Evolutionary conservation across 2,329 filamentous ascomycete genomes (phyloP), one percentile per base, ranked within the genome.

Genomic region (Pseudogymnoascus sp.): DNA sequence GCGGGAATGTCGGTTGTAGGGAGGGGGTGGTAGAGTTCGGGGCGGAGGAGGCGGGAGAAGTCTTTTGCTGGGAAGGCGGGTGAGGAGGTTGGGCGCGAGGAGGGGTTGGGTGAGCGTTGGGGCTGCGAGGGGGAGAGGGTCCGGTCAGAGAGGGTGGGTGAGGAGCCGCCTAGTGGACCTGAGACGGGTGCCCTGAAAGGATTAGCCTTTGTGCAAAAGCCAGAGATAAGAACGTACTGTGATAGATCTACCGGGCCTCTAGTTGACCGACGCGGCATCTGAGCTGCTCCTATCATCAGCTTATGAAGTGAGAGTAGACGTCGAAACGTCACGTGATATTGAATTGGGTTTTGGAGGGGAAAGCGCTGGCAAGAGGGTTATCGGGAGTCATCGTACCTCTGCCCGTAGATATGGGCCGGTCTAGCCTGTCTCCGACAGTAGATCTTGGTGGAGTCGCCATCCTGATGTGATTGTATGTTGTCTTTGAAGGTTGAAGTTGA

Each of bases 1-100:
- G n/a, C n/a, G 0, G 85, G 84, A 10, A 86, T 74, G 65, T 81
- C 79, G 48, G 85, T 80, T 13, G 82, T 82, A 0, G 88, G 86
- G 25, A 97, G 79, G 1, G 88, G 85, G 71, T 96, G 92, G 77
- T 93, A 97, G 62, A 92, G 88, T 66, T 91, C 85, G 2, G 90
- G 87, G 17, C 87, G 84, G 9, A 94, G 83, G 51, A 97, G 85
- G 73, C 89, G 93, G 15, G 87, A 85, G 67, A 96, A 89, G 76
- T 96, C 88, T 69, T 90, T 89, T 36, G 78, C 74, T n/a, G 79
- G 73, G 9, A 75, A 69, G 62, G 77, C 73, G 48, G 73, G 64
- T 59, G 64, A 67, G 13, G 69, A 68, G 73, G 68, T 62, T 70
- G 68, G 68, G 72, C 68, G 61, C 8, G 66, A 65, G 48, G 66